Evolutionary conservation across 2,329 filamentous ascomycete species (phyloP).

Genomic region (Calonectria hongkongensis): DNA sequence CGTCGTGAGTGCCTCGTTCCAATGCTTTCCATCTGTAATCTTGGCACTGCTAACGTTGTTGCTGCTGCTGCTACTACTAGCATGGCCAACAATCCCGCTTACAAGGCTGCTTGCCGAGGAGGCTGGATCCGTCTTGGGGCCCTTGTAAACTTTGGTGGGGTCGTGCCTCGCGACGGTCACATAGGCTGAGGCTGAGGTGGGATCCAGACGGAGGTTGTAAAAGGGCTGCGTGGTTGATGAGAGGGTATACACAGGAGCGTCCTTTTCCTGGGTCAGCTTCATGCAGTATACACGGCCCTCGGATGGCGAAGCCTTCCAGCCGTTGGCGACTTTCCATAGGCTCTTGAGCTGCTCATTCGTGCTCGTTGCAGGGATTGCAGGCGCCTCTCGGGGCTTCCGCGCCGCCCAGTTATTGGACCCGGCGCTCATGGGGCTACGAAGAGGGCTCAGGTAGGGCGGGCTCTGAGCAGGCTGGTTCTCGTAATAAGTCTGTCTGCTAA

Average conservation of each 20-base stretch:
- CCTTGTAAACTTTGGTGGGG: constrained; percentile 74
- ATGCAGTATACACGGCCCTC: constrained; percentile 77
- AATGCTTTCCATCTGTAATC: constrained; percentile 66
- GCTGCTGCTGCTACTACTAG: constrained; percentile 46
- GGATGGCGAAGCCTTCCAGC: constrained; percentile 77
- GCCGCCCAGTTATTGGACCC: constrained; percentile 51
- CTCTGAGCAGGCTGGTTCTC: constrained; percentile 48
- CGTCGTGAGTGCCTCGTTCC: constrained; percentile 75
- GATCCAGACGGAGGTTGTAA: constrained; percentile 79
- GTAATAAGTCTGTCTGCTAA: constrained; percentile 78
- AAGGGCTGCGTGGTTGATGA: constrained; percentile 78
- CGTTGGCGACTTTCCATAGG: constrained; percentile 82
- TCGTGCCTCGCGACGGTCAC: constrained; percentile 77
- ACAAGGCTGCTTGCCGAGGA: constrained; percentile 56
- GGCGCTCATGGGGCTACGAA: constrained; percentile 49
- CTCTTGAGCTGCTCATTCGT: constrained; percentile 77
- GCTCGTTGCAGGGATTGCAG: constrained; percentile 69
- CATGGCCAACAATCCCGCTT: constrained; percentile 56
- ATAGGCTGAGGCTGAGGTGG: constrained; percentile 78
- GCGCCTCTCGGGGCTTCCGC: constrained; percentile 63
- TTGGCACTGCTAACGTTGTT: constrained; percentile 54
- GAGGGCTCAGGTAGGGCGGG: constrained; percentile 48
- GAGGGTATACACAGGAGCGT: constrained; percentile 80
- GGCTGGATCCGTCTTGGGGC: constrained; percentile 56
- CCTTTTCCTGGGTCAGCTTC: constrained; percentile 72